phyloP scores from a whole-genome alignment of 805 yeast species.

The Metschnikowia lochheadii region DNA sequence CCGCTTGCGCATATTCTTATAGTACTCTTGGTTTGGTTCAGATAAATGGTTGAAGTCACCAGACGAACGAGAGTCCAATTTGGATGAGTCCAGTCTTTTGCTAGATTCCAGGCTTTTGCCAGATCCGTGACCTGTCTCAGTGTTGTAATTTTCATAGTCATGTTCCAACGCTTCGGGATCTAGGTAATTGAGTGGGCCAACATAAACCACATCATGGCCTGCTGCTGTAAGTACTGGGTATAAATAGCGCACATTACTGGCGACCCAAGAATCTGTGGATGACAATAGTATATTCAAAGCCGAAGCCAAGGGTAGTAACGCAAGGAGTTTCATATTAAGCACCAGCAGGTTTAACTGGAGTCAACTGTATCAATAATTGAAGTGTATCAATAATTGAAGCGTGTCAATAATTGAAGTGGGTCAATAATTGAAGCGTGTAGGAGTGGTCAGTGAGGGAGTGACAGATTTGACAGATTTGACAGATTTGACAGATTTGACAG shows the following conservation, averaged over 20 bases:
- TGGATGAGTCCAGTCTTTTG: not conserved
- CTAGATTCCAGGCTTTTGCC: too few relatives aligned
- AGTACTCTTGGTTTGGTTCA: constrained; percentile 29
- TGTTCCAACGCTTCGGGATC: constrained; percentile 1
- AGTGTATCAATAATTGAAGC: too few relatives aligned
- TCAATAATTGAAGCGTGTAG: too few relatives aligned
- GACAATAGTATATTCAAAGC: constrained; percentile 29
- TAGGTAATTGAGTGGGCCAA: constrained; percentile 27
- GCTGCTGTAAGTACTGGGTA: constrained; percentile 25
- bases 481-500: too few relatives aligned
- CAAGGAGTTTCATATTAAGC: not conserved
- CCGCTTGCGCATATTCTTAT: constrained; percentile 16
- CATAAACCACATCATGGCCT: constrained; percentile 30
- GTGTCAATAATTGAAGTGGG: too few relatives aligned
- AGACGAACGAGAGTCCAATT: not conserved
- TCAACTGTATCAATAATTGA: too few relatives aligned
- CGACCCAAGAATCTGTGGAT: constrained; percentile 36
- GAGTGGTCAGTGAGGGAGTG: too few relatives aligned
- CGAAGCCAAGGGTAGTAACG: constrained; percentile 5
- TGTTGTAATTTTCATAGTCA: constrained; percentile 16
- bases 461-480: too few relatives aligned
- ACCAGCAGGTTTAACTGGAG: not conserved
- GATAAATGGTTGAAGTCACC: constrained; percentile 36
- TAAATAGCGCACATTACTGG: constrained; percentile 29
- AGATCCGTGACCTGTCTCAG: too few relatives aligned